Percentiles rank a stretch among this genome's conserved stretches.
Conservation (phyloP, 768 basidiomycete genomes). For the Panellus pusillus region DNA sequence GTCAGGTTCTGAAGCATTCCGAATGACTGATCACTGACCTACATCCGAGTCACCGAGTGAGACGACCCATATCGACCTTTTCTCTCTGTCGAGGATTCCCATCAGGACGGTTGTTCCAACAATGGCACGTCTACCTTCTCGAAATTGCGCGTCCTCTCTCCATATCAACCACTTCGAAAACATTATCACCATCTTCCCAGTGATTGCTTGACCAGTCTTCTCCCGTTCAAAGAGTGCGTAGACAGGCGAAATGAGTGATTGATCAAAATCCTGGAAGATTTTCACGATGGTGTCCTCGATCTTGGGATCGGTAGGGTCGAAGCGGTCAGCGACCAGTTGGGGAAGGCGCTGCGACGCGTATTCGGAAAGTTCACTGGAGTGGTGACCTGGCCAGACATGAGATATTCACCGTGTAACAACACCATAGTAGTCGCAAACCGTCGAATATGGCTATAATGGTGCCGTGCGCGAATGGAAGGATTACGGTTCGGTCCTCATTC, state of each 20-base stretch:
- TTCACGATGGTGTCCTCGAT: slow-evolving; percentile 1
- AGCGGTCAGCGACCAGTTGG: slow-evolving; percentile 4
- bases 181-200: slow-evolving; percentile 2
- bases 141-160: slow-evolving; percentile 2
- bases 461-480: slow-evolving; percentile 15
- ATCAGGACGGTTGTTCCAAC: slow-evolving; percentile 17
- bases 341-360: slow-evolving; percentile 7
- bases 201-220: slow-evolving; percentile 2
- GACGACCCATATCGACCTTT: slow-evolving; percentile 8
- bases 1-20: neutral
- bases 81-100: slow-evolving; percentile 16
- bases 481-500: slow-evolving; percentile 9
- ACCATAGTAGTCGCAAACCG: neutral
- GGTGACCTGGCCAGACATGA: slow-evolving; percentile 6
- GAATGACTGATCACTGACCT: neutral
- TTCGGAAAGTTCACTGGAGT: neutral
- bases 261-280: slow-evolving; percentile 14
- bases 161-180: slow-evolving; percentile 5
- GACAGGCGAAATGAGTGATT: neutral
- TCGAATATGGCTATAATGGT: slow-evolving; percentile 14
- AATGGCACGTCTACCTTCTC: slow-evolving; percentile 1
- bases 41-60: slow-evolving; percentile 19
- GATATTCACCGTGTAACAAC: neutral
- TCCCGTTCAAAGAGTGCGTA: neutral
- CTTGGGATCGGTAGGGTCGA: slow-evolving; percentile 3